A percentile compares a stretch with the other conserved stretches of the same genome.
phyloP scores from a whole-genome alignment of 2,329 filamentous ascomycete species.

The Daldinia eschscholtzii region DNA sequence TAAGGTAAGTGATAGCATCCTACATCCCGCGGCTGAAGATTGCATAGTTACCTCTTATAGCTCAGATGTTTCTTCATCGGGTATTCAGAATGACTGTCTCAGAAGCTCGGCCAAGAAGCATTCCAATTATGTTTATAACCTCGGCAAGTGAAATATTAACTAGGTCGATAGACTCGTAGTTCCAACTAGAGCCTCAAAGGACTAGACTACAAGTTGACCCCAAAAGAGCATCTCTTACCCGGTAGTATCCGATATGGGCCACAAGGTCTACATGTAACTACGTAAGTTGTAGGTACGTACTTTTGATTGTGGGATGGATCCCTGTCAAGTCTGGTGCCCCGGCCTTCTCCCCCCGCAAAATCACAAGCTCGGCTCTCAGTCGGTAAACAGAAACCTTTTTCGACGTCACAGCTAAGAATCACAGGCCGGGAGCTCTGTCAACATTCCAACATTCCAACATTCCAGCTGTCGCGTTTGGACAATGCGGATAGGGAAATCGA shows the following conservation, averaged over 20 bases:
- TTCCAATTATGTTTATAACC: constrained; percentile 16
- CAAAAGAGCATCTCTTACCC: constrained; percentile 23
- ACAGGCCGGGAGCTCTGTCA: constrained; percentile 43
- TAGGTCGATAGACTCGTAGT: neutral
- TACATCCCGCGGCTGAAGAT: constrained; percentile 21
- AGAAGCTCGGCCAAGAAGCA: constrained; percentile 10
- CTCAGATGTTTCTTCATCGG: constrained; percentile 1
- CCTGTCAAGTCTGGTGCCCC: constrained; percentile 35
- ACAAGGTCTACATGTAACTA: constrained; percentile 9
- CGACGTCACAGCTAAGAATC: constrained; percentile 52
- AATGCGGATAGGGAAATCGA: constrained; percentile 13
- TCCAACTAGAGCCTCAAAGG: constrained; percentile 26
- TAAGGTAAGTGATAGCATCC: neutral
- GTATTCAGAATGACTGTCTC: neutral
- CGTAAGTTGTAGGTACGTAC: constrained; percentile 16
- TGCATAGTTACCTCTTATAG: neutral
- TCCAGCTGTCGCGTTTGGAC: neutral
- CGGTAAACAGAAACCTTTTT: constrained; percentile 57
- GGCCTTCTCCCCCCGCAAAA: constrained; percentile 61
- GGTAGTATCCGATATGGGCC: constrained; percentile 37
- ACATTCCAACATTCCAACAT: constrained; percentile 10
- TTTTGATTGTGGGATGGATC: constrained; percentile 7
- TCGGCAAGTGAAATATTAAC: constrained; percentile 25
- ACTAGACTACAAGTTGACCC: constrained; percentile 16
- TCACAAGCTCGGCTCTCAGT: constrained; percentile 69